Conservation (phyloP, 1,284 basidiomycete genomes). For the Amylostereum areolatum region DNA sequence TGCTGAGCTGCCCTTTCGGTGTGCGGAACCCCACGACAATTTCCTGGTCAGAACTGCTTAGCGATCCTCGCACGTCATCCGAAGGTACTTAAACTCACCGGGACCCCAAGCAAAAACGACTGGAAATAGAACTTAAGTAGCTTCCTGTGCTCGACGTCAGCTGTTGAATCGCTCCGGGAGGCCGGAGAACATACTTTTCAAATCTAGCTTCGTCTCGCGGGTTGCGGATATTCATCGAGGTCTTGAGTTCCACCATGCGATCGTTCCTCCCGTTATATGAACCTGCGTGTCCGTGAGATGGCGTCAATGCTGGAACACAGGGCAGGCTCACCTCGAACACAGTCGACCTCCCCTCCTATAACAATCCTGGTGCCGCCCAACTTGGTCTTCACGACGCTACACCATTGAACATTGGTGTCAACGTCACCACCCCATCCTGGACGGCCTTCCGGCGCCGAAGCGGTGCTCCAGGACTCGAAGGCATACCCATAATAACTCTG, state of each 20-base stretch:
- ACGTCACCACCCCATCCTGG: conserved; percentile 81
- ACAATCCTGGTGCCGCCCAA: conserved; percentile 77
- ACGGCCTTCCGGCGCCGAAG: conserved; percentile 27
- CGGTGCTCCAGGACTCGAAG: conserved; percentile 84
- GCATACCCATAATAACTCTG: conserved; percentile 77
- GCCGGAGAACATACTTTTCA: conserved; percentile 57
- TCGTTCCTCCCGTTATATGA: conserved; percentile 53
- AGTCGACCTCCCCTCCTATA: conserved; percentile 95
- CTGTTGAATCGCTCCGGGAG: neutral
- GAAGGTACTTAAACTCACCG: conserved; percentile 43
- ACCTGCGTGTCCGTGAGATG: conserved; percentile 28
- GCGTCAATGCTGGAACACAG: neutral
- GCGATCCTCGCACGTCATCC: neutral
- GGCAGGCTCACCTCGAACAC: conserved; percentile 61
- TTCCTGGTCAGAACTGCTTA: conserved; percentile 40
- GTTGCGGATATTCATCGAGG: conserved; percentile 74
- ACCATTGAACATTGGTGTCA: conserved; percentile 96
- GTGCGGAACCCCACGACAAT: conserved; percentile 92
- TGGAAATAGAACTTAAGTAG: conserved; percentile 95
- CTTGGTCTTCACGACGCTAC: conserved; percentile 87
- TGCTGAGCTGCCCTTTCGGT: conserved; percentile 59
- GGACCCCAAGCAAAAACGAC: conserved; percentile 88
- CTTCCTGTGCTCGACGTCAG: conserved; percentile 41
- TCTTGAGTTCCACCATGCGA: conserved; percentile 88
- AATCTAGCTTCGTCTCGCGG: conserved; percentile 70